phyloP scores from a whole-genome alignment of 2,329 filamentous ascomycete genomes.

The Neofusicoccum kwambonambiense region DNA sequence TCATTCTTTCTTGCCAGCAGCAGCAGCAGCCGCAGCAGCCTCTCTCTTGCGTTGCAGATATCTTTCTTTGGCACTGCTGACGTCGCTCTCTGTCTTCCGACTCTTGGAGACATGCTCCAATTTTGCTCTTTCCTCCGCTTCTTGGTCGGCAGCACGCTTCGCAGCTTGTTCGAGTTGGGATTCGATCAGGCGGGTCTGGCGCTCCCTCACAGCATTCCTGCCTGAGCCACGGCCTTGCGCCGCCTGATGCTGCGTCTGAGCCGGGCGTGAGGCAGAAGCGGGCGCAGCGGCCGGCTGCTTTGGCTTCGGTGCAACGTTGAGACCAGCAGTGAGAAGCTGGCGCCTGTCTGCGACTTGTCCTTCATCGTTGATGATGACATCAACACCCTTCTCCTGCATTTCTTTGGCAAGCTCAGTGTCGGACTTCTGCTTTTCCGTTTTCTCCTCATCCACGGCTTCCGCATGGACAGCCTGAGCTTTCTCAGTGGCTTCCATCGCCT shows the following conservation, averaged over 20 bases:
- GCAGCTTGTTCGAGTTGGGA: slow-evolving; percentile 71
- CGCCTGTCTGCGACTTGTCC: slow-evolving; percentile 81
- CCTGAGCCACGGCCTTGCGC: slow-evolving; percentile 40
- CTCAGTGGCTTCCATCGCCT: slow-evolving; percentile 65
- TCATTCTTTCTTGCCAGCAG: slow-evolving; percentile 6
- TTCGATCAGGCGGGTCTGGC: slow-evolving; percentile 77
- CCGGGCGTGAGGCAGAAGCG: slow-evolving; percentile 23
- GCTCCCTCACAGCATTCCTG: slow-evolving; percentile 68
- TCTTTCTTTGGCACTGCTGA: slow-evolving; percentile 74
- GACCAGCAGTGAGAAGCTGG: slow-evolving; percentile 71
- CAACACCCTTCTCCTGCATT: slow-evolving; percentile 61
- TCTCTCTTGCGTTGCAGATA: slow-evolving; percentile 76
- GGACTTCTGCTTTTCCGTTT: slow-evolving; percentile 50
- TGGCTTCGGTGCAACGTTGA: slow-evolving; percentile 69
- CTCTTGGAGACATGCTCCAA: slow-evolving; percentile 69
- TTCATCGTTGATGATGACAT: slow-evolving; percentile 76
- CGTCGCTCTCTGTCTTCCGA: slow-evolving; percentile 73
- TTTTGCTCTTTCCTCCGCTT: slow-evolving; percentile 64
- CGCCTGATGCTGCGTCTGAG: slow-evolving; percentile 21
- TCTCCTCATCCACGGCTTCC: slow-evolving; percentile 32
- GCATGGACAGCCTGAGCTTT: slow-evolving; percentile 30
- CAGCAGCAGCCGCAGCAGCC: slow-evolving; percentile 58
- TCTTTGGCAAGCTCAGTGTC: slow-evolving; percentile 66
- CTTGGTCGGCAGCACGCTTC: slow-evolving; percentile 68
- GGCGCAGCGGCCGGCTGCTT: slow-evolving; percentile 43